Evolutionary conservation across 805 yeast genomes (phyloP).

Genomic region (Schwanniomyces occidentalis): DNA sequence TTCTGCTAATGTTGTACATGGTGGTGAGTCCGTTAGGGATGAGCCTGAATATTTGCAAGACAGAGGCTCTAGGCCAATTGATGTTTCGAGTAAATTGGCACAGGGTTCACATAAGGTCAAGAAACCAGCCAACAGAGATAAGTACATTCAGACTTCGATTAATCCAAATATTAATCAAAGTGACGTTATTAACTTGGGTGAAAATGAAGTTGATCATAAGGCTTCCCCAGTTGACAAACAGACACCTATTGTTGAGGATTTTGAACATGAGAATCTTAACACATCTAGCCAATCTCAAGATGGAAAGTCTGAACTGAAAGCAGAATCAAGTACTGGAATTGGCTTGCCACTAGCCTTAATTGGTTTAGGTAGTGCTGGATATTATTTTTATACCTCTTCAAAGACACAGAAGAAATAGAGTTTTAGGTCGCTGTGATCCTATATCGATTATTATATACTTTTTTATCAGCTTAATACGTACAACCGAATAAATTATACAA

Average conservation of each 20-base stretch:
- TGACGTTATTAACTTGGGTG: slow-evolving; percentile 37
- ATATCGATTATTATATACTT: too few species aligned
- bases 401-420: slow-evolving; percentile 3
- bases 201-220: slow-evolving; percentile 36
- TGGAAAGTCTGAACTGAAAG: slow-evolving; percentile 2
- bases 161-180: slow-evolving; percentile 42
- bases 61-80: slow-evolving; percentile 37
- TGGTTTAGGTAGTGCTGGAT: slow-evolving; percentile 33
- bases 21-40: slow-evolving; percentile 39
- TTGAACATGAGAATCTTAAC: slow-evolving; percentile 35
- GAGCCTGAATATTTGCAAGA: slow-evolving; percentile 43
- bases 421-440: too few species aligned
- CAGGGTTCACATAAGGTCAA: slow-evolving; percentile 3
- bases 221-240: slow-evolving; percentile 28
- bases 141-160: slow-evolving; percentile 41
- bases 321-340: slow-evolving; percentile 5
- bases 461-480: too few species aligned
- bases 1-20: slow-evolving; percentile 40
- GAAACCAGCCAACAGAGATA: slow-evolving; percentile 39
- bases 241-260: slow-evolving; percentile 35
- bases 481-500: too few species aligned
- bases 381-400: slow-evolving; percentile 17
- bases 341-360: slow-evolving; percentile 21
- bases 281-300: slow-evolving; percentile 14
- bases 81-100: slow-evolving; percentile 19